A percentile compares a stretch with the other conserved stretches of the same genome.
Evolutionary conservation across 345 rosid genomes (phyloP).

Genomic region (Populus tremula): DNA sequence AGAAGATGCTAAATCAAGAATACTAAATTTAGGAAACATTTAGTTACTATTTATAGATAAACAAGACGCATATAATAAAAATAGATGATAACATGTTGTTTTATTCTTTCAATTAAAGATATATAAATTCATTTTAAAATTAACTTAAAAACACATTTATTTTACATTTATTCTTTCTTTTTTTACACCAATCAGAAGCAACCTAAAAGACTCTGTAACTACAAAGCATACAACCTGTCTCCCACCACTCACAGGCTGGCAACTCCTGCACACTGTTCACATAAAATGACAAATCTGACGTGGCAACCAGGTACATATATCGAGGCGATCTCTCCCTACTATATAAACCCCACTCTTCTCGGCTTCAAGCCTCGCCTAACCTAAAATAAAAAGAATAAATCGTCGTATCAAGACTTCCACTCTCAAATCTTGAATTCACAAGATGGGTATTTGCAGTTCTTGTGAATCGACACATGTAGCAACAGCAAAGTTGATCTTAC

Average conservation of each 20-base stretch:
- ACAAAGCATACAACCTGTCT: conserved; percentile 42
- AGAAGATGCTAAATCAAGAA: conserved; percentile 9
- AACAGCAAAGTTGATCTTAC: conserved; percentile 75
- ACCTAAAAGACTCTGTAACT: neutral
- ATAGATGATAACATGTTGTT: too few species aligned
- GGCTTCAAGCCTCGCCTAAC: too few species aligned
- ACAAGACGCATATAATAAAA: too few species aligned
- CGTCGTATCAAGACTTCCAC: neutral
- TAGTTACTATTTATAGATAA: too few species aligned
- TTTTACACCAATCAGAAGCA: neutral
- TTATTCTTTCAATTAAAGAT: too few species aligned
- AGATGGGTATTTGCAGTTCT: conserved; percentile 90
- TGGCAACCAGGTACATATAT: conserved; percentile 34
- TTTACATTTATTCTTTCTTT: too few species aligned
- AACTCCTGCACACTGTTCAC: conserved; percentile 24
- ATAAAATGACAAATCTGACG: conserved; percentile 42
- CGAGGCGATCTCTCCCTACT: neutral
- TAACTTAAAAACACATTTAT: too few species aligned
- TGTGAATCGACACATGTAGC: conserved; percentile 62
- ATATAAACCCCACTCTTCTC: too few species aligned
- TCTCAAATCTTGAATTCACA: neutral
- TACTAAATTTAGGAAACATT: too few species aligned
- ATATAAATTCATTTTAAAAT: too few species aligned
- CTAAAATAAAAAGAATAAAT: too few species aligned
- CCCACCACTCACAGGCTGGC: conserved; percentile 65